Evolutionary conservation across 1,139 yeast genomes (phyloP), one percentile per base, ranked within the genome.

Genomic region (Debaryomyces sp.): DNA sequence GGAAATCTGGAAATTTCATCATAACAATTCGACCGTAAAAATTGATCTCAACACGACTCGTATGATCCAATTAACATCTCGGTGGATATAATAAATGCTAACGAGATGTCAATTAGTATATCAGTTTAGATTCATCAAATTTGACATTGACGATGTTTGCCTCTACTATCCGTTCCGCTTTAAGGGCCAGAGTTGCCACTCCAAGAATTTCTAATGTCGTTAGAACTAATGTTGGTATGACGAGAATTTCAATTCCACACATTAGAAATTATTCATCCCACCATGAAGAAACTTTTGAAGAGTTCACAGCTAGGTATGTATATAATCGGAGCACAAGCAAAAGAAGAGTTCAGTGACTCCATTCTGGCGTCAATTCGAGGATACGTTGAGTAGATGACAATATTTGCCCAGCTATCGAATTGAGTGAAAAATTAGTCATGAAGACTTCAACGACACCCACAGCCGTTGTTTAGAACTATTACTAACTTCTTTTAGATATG

Each of bases 281-380:
- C 67, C 87, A 83, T 61, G 96, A 89, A 68, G 97, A 92, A 77
- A 84, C 96, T 52, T 91, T 89, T 60, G 97, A 91, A 74, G 97
- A 92, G 76, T 91, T 91, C 80, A 90, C 97, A 53, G 83, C 85
- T 52, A 83, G 89, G 83, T 73, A 72, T 57, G 78, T 72, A 49
- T 38, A 17, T 8, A 12, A 18, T n/a, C n/a, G 35, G 12, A 7
- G 10, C 15, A 39, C 15, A n/a, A 8, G 29, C 4, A 24, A 13
- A 39, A 8, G 33, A 8, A 26, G 9, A 9, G 12, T 10, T 13
- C 9, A 12, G n/a, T 8, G 8, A 13, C 13, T 1, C 15, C 2
- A 8, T 47, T 39, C 26, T 18, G 21, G 7, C 24, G 13, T 13
- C 48, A 29, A 30, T 46, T 24, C 18, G 29, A 37, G 13, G 30